Percentiles rank a stretch among this genome's conserved stretches.
These are phyloP conservation scores for Trichoderma virens DNA, from an alignment of 495 filamentous ascomycete genomes.

Conservation along the genomic window DNA sequence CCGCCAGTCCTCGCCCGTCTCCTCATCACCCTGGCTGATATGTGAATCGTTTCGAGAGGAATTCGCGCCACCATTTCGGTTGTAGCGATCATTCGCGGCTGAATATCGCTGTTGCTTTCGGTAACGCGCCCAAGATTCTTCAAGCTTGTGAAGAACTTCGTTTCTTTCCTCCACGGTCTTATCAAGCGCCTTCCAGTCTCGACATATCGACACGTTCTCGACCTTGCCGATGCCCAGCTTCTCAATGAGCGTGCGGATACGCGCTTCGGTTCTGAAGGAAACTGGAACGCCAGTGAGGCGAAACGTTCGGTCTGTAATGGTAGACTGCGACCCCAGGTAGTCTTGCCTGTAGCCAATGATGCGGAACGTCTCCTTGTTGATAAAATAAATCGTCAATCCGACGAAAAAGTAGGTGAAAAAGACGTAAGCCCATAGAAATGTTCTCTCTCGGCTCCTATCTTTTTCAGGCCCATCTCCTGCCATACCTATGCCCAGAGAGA, in stretches of 20 bases:
- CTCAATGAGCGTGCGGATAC: conserved; percentile 82
- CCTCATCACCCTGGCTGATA: conserved; percentile 25
- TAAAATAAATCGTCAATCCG: conserved; percentile 69
- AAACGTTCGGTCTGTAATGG: conserved; percentile 89
- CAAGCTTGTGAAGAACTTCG: conserved; percentile 60
- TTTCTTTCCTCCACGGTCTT: conserved; percentile 60
- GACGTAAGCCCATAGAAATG: conserved; percentile 89
- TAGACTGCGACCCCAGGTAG: conserved; percentile 87
- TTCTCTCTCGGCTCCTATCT: conserved; percentile 31
- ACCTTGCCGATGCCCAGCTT: conserved; percentile 87
- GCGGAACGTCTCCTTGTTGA: conserved; percentile 70
- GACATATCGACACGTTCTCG: conserved; percentile 78
- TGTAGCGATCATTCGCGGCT: background rate
- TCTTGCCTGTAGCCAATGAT: conserved; percentile 81
- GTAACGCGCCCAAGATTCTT: conserved; percentile 77
- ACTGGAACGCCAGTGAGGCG: conserved; percentile 80
- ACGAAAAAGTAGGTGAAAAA: conserved; percentile 89
- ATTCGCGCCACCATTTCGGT: conserved; percentile 3
- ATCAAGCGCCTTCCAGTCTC: conserved; percentile 82
- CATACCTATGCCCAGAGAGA: conserved; percentile 12
- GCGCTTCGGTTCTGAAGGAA: conserved; percentile 70
- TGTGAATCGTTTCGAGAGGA: background rate
- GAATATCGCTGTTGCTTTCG: background rate
- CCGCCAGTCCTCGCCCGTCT: conserved; percentile 35
- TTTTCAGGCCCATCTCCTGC: conserved; percentile 12